Base-by-base conservation (phyloP, 2,329 filamentous ascomycete genomes). In the Ceratocystis lukuohia region DNA sequence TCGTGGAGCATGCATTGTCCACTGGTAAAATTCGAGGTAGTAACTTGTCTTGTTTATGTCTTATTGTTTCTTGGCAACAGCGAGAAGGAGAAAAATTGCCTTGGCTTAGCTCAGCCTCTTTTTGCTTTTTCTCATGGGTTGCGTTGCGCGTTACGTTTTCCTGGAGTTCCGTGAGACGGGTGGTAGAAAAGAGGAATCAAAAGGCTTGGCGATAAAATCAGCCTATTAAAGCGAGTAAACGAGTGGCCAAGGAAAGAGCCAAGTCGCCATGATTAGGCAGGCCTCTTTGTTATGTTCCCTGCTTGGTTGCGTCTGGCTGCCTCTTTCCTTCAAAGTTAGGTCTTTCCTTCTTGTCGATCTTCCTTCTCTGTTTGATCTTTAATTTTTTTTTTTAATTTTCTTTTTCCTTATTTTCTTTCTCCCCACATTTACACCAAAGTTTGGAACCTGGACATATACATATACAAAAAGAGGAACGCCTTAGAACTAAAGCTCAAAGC, bases 291-390 rank as follows among this genome's bases (percentile, higher is more conserved):
- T 61, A 4, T 22, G n/a, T 61, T 48, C 46, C 59, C 25, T 8
- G 17, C 7, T 30, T 25, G 17, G 28, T 50, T 66, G 22, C 44
- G 17, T 41, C 8, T 28, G 25, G 44, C 25, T 46, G 61, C 41
- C 45, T 50, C 25, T 63, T 62, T 46, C 22, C 22, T 63, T 41
- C 37, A 41, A 41, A 41, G 10, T 41, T 12, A 12, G 10, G 37
- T 50, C 59, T 62, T 62, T 22, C n/a, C 59, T 62, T 62, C 17
- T 62, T 25, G 22, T 59, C 56, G 56, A 25, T 59, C 25, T 33
- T 33, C 25, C 56, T 28, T 17, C 56, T 59, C 33, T 59, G 22
- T 33, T 20, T 48, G 46, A 22, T 61, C 33, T 62, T 44, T 25
- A 44, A 25, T 44, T 4, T n/a, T 45, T 63, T 48, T 46, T 44